Conservation (phyloP, 1,139 yeast genomes). For the Debaryomyces psychrophilus region DNA sequence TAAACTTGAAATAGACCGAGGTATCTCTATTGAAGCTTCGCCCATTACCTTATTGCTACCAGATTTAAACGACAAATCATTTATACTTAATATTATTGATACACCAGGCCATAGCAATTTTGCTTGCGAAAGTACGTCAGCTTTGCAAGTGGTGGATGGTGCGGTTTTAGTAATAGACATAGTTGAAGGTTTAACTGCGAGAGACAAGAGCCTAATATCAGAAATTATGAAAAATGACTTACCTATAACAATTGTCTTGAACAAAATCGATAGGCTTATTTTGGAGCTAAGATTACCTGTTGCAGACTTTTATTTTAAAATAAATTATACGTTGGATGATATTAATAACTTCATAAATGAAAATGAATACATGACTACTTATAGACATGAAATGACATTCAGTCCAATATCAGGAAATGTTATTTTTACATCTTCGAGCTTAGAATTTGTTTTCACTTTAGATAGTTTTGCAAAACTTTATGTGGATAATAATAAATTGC, state of each 20-base stretch:
- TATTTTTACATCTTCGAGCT: slow-evolving; percentile 68
- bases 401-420: slow-evolving; percentile 72
- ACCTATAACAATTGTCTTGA: slow-evolving; percentile 65
- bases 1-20: slow-evolving; percentile 68
- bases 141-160: slow-evolving; percentile 65
- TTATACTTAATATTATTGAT: slow-evolving; percentile 67
- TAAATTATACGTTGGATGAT: slow-evolving; percentile 63
- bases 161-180: slow-evolving; percentile 76
- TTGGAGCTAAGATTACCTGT: slow-evolving; percentile 79
- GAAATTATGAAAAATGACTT: slow-evolving; percentile 51
- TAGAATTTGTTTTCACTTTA: slow-evolving; percentile 67
- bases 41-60: slow-evolving; percentile 67
- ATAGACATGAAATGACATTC: slow-evolving; percentile 34
- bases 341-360: slow-evolving; percentile 55
- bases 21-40: slow-evolving; percentile 65
- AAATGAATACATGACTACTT: slow-evolving; percentile 28
- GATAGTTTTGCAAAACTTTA: slow-evolving; percentile 66
- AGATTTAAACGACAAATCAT: slow-evolving; percentile 58
- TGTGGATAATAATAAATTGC: slow-evolving; percentile 28
- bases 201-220: slow-evolving; percentile 52
- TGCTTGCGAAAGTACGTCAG: slow-evolving; percentile 67
- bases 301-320: slow-evolving; percentile 68
- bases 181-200: slow-evolving; percentile 74
- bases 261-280: slow-evolving; percentile 81
- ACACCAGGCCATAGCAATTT: slow-evolving; percentile 93